Conservation (phyloP, 2,329 filamentous ascomycete species). For the Geosmithia putterillii region DNA sequence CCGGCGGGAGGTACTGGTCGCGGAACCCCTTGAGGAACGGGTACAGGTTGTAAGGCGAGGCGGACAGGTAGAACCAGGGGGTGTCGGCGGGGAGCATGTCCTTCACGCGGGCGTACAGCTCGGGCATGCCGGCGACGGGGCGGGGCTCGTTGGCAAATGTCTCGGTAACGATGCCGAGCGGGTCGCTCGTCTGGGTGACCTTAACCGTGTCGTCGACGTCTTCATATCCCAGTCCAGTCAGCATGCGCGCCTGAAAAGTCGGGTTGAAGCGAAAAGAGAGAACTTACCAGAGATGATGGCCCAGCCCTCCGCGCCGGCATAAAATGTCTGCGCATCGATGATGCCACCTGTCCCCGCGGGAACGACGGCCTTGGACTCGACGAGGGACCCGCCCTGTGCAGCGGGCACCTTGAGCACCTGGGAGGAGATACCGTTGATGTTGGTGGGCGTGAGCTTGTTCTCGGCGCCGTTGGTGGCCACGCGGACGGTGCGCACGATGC, state of each 20-base stretch:
- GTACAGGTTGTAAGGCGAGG: constrained; percentile 90
- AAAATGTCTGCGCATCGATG: constrained; percentile 56
- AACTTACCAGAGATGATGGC: constrained; percentile 58
- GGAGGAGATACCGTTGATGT: constrained; percentile 58
- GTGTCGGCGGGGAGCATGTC: constrained; percentile 40
- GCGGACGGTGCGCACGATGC: constrained; percentile 57
- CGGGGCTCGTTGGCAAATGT: constrained; percentile 71
- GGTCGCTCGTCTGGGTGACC: constrained; percentile 68
- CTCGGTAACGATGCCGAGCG: constrained; percentile 66
- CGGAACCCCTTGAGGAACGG: constrained; percentile 72
- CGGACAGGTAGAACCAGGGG: constrained; percentile 86
- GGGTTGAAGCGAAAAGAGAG: neutral
- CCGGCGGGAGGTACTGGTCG: constrained; percentile 56
- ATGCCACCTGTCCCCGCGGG: constrained; percentile 40
- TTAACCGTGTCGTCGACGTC: constrained; percentile 97
- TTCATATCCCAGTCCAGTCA: constrained; percentile 11
- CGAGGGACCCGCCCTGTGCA: constrained; percentile 28
- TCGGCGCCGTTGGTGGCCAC: constrained; percentile 39
- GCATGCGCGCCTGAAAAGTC: too few species aligned
- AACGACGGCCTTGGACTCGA: constrained; percentile 36
- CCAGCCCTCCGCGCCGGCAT: constrained; percentile 71
- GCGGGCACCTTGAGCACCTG: constrained; percentile 43
- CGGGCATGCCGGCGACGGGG: constrained; percentile 70
- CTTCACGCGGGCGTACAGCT: constrained; percentile 61
- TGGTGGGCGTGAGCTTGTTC: constrained; percentile 55